Evolutionary conservation across 805 yeast species (phyloP).

Genomic region (Tetrapisispora taiwanensis): DNA sequence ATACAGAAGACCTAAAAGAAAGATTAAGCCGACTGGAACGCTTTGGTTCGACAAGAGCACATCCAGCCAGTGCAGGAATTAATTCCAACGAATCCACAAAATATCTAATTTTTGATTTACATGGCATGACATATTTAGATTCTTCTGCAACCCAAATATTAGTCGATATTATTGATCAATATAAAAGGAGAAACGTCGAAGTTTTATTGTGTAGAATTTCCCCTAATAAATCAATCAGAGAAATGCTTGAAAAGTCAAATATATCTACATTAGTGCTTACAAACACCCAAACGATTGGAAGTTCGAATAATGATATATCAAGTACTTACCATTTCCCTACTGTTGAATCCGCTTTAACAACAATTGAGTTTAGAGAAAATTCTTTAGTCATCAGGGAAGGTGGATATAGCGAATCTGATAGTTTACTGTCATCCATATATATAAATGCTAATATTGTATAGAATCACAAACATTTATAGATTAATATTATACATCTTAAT

Average conservation of each 20-base stretch:
- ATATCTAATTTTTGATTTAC: constrained; percentile 61
- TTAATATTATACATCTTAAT: no score
- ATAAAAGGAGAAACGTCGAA: constrained; percentile 42
- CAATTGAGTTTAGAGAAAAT: constrained; percentile 20
- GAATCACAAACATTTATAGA: no score
- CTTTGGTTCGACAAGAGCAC: constrained; percentile 64
- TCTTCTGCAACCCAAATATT: constrained; percentile 71
- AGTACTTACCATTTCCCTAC: constrained; percentile 36
- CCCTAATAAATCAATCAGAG: constrained; percentile 35
- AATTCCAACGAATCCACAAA: constrained; percentile 39
- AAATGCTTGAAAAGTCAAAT: constrained; percentile 47
- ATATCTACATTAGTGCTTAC: constrained; percentile 23
- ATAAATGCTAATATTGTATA: constrained; percentile 9
- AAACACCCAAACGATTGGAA: background rate
- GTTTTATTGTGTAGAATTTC: constrained; percentile 58
- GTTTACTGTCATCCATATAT: constrained; percentile 8
- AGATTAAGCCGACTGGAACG: constrained; percentile 60
- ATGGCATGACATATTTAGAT: constrained; percentile 75
- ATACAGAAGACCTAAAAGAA: constrained; percentile 63
- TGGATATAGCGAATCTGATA: constrained; percentile 5
- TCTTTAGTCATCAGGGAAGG: background rate
- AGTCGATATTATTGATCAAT: constrained; percentile 46
- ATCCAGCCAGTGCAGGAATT: constrained; percentile 60
- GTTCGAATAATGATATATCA: background rate
- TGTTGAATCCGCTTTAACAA: constrained; percentile 47